Percentiles rank a stretch among this genome's conserved stretches.
phyloP scores from a whole-genome alignment of 306 rosid genomes.

The Albizia julibrissin region DNA sequence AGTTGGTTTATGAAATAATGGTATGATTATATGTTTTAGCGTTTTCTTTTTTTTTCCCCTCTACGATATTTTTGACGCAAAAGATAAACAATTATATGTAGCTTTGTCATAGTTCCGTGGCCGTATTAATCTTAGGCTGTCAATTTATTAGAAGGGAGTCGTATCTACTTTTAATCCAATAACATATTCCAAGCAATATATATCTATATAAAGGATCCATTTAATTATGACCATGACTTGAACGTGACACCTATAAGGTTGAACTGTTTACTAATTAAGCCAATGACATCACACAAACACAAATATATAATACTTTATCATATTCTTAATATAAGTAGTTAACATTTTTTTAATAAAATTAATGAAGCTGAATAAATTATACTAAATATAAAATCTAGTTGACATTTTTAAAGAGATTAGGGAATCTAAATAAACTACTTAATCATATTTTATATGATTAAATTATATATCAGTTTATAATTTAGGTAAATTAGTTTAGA shows the following conservation, averaged over 20 bases:
- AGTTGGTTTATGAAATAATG: background rate
- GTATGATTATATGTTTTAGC: background rate
- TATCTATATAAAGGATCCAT: background rate
- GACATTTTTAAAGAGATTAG: too few species aligned
- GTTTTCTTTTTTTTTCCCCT: background rate
- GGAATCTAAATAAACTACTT: too few species aligned
- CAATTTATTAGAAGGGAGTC: background rate
- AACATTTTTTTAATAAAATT: too few species aligned
- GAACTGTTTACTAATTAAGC: background rate
- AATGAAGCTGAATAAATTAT: too few species aligned
- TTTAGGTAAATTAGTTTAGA: too few species aligned
- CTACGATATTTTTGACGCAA: background rate
- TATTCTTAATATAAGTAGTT: too few species aligned
- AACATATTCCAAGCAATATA: background rate
- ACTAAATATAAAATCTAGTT: too few species aligned
- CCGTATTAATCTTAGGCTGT: background rate
- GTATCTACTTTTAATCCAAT: background rate
- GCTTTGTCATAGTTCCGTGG: background rate
- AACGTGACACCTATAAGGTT: constrained; percentile 11
- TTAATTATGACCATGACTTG: background rate
- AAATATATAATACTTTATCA: too few species aligned
- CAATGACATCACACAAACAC: background rate
- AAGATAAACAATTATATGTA: background rate
- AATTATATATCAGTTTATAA: too few species aligned
- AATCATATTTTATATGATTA: too few species aligned